Evolutionary conservation across 352 stramenopile species (phyloP).

Genomic region (Pythium brachiatum): DNA sequence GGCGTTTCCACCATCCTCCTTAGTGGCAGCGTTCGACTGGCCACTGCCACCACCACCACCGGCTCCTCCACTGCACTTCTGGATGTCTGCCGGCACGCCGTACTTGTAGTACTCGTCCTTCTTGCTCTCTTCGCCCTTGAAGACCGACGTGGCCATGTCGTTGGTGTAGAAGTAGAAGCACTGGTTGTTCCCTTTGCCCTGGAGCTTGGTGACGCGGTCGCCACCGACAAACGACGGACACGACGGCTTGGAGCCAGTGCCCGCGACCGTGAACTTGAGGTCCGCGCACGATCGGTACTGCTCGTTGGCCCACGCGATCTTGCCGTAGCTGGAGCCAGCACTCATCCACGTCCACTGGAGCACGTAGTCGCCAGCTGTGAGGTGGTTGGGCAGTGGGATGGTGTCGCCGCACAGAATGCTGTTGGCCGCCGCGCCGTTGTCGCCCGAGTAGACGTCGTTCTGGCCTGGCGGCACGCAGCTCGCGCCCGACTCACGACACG

Average conservation of each 20-base stretch:
- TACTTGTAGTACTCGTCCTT: slow-evolving; percentile 21
- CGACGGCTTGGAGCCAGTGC: slow-evolving; percentile 11
- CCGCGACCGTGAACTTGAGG: slow-evolving; percentile 15
- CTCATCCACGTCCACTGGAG: slow-evolving; percentile 23
- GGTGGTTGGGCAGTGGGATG: slow-evolving; percentile 17
- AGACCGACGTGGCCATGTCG: slow-evolving; percentile 14
- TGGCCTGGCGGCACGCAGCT: slow-evolving; percentile 11
- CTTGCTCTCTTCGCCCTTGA: slow-evolving; percentile 18
- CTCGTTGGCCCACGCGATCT: slow-evolving; percentile 13
- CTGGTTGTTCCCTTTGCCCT: slow-evolving; percentile 14
- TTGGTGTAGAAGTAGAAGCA: slow-evolving; percentile 24
- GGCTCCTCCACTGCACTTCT: slow-evolving; percentile 4
- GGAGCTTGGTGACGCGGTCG: slow-evolving; percentile 19
- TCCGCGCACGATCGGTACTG: slow-evolving; percentile 24
- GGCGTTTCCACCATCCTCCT: background rate
- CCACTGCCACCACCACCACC: no score
- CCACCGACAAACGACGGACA: slow-evolving; percentile 20
- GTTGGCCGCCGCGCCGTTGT: slow-evolving; percentile 11
- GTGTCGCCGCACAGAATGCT: slow-evolving; percentile 19
- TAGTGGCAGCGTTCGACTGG: background rate
- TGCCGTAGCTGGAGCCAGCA: slow-evolving; percentile 18
- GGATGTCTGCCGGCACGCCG: slow-evolving; percentile 9
- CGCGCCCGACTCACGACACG: slow-evolving; percentile 24
- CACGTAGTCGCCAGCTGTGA: slow-evolving; percentile 20
- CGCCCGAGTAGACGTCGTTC: slow-evolving; percentile 20